Evolutionary conservation across 352 stramenopile genomes (phyloP).

Genomic region (Globisporangium perplexum): DNA sequence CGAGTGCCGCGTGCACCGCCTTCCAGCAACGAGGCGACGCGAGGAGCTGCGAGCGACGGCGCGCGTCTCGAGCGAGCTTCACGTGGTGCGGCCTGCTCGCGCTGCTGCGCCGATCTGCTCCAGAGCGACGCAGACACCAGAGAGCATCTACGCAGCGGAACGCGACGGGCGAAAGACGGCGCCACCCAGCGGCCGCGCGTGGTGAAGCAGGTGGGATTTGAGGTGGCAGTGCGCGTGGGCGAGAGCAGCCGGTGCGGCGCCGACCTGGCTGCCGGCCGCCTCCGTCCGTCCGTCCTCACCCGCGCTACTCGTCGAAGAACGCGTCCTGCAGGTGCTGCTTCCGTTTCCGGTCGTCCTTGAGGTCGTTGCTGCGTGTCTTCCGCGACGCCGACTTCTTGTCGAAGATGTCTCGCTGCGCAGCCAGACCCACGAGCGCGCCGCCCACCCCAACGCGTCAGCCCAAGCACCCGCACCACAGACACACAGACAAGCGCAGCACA

Average conservation of each 20-base stretch:
- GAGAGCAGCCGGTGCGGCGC: too few relatives aligned
- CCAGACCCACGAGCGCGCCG: too few relatives aligned
- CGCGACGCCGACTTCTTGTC: conserved; percentile 73
- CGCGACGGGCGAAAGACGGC: not conserved
- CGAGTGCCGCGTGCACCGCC: not conserved
- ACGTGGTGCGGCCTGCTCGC: too few relatives aligned
- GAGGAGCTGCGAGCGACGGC: not conserved
- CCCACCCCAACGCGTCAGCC: too few relatives aligned
- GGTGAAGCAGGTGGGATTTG: not conserved
- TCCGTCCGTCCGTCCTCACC: not conserved
- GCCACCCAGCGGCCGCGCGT: not conserved
- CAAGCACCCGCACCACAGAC: too few relatives aligned
- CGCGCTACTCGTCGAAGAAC: conserved; percentile 52
- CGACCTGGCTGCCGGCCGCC: too few relatives aligned
- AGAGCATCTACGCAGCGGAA: not conserved
- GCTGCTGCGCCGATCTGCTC: too few relatives aligned
- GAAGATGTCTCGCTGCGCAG: conserved; percentile 60
- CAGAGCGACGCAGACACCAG: not conserved
- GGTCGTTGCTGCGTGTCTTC: conserved; percentile 77
- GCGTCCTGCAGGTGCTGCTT: conserved; percentile 77
- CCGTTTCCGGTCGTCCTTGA: conserved; percentile 68
- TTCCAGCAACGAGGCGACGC: not conserved
- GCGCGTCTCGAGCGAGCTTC: not conserved
- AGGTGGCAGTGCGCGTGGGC: not conserved
- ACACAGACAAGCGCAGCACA: not conserved